Conservation (phyloP, 1,139 yeast species). For the Williopsis jadinii region DNA sequence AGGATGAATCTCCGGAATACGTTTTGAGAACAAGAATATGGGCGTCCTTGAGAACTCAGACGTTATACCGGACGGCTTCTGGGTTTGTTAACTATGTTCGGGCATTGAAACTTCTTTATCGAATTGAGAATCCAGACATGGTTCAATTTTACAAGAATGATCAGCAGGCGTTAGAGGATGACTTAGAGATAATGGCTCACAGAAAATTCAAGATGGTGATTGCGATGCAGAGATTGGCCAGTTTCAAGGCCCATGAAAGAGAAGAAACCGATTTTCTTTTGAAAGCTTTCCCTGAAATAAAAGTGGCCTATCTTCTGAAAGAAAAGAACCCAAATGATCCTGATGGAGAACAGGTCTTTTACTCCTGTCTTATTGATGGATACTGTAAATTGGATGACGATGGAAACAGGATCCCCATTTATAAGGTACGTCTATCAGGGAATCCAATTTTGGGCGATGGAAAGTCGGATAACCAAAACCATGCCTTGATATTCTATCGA, state of each 20-base stretch:
- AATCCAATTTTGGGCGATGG: constrained; percentile 90
- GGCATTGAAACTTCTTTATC: constrained; percentile 60
- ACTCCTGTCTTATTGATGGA: constrained; percentile 59
- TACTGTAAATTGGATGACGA: constrained; percentile 32
- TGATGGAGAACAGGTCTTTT: constrained; percentile 33
- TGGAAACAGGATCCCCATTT: constrained; percentile 42
- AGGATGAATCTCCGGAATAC: constrained; percentile 51
- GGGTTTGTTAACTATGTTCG: constrained; percentile 68
- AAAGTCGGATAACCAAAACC: constrained; percentile 81
- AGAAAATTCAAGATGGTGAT: constrained; percentile 63
- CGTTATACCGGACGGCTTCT: constrained; percentile 67
- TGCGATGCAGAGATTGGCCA: constrained; percentile 61
- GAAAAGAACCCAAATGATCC: constrained; percentile 32
- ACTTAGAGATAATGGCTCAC: constrained; percentile 44
- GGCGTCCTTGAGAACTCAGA: constrained; percentile 77
- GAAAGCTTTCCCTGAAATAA: constrained; percentile 54
- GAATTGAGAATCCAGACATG: constrained; percentile 53
- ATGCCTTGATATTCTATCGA: constrained; percentile 66
- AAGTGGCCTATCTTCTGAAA: constrained; percentile 52
- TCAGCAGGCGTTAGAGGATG: constrained; percentile 31
- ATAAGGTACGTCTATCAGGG: constrained; percentile 62
- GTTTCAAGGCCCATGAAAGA: constrained; percentile 45
- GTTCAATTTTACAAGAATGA: constrained; percentile 32
- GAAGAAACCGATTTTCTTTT: constrained; percentile 51
- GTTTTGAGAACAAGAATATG: constrained; percentile 68